A percentile compares a stretch with the other conserved stretches of the same genome.
phyloP scores from a whole-genome alignment of 2,329 filamentous ascomycete genomes.

The Juglanconis oblonga region DNA sequence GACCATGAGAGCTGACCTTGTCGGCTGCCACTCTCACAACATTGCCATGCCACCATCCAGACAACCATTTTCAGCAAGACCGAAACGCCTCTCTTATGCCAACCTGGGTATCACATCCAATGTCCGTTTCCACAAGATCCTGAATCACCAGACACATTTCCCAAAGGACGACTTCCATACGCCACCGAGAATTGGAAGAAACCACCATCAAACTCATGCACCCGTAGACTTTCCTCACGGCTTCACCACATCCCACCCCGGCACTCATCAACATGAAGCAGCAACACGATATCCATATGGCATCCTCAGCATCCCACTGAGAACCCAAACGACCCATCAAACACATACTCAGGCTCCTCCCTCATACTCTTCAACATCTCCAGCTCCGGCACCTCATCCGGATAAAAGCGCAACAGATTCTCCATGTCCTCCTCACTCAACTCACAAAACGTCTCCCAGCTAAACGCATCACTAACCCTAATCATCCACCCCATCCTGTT shows the following conservation, averaged over 20 bases:
- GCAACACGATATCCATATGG: neutral
- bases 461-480: constrained; percentile 83
- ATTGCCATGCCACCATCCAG: neutral
- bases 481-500: constrained; percentile 97
- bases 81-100: neutral
- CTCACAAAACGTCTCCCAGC: constrained; percentile 77
- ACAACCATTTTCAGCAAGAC: neutral
- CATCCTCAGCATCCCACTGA: constrained; percentile 40
- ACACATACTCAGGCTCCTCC: constrained; percentile 46
- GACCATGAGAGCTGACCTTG: neutral
- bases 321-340: constrained; percentile 59
- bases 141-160: neutral
- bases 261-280: constrained; percentile 1
- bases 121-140: neutral
- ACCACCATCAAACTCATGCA: neutral
- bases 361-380: constrained; percentile 56
- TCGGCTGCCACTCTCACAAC: neutral
- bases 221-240: neutral
- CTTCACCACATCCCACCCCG: neutral
- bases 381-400: constrained; percentile 51
- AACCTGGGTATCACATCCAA: neutral
- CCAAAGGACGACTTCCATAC: neutral
- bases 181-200: neutral
- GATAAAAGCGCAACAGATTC: constrained; percentile 73
- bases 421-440: constrained; percentile 85